Base-by-base conservation (phyloP, 352 stramenopile species). In the Peronospora farinosa region DNA sequence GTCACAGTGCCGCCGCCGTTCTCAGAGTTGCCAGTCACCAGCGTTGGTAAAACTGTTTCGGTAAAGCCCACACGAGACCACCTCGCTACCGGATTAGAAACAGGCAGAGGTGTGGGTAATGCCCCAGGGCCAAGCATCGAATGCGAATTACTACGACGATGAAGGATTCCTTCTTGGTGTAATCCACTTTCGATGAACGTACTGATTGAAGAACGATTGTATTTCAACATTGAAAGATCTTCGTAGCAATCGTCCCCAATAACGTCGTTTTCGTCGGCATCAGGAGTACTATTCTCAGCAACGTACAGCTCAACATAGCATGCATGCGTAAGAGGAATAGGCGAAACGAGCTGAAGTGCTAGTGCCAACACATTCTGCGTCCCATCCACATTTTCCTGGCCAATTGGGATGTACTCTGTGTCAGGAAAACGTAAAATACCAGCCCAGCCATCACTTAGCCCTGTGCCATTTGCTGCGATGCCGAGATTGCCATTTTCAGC, bases 291-390 rank as follows among this genome's bases (percentile, higher is more conserved):
- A 27, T 78, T 67, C 30, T 89, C 81, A 1, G 74, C 71, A 6
- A 89, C 69, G 30, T 84, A 89, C 7, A 92, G 57, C 60, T 92
- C 81, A 32, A 88, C 55, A 35, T 79, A 92, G 62, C 81, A 92
- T 12, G 78, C 73, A 17, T 92, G 69, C 12, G 72, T 66, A 12
- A 88, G 67, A 35, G 75, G 55, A 33, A 84, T 65, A 2, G 76
- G 71, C 1, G 74, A 86, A 2, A 78, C 51, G 17, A 92, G 65
- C 54, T 90, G 81, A 3, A 87, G 44, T 12, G 78, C 84, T 11
- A 92, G 54, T 17, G 81, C 80, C n/a, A 92, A 55, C n/a, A 90
- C 65, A 39, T 88, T 87, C 31, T 90, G 77, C 12, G 58, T 69
- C 0, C 74, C 69, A 40, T 85, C 66, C 13, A 73, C 67, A 21